phyloP scores from a whole-genome alignment of 352 stramenopile genomes.

The Sclerospora graminicola region DNA sequence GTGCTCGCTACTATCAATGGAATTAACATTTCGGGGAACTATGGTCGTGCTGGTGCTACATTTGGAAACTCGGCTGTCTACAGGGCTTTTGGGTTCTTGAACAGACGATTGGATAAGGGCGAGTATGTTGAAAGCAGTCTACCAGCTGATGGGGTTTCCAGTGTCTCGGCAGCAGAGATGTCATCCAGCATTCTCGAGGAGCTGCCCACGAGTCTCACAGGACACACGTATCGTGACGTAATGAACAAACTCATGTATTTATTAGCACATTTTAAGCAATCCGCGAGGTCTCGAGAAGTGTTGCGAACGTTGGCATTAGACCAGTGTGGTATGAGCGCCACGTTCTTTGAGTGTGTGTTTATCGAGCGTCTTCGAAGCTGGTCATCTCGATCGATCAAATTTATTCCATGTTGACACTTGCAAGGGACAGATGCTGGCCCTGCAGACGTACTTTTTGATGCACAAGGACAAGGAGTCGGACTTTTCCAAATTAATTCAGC shows the following conservation, averaged over 20 bases:
- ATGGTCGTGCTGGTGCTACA: constrained; percentile 17
- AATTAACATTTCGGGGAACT: constrained; percentile 20
- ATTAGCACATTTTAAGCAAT: constrained; percentile 60
- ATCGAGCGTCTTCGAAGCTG: constrained; percentile 24
- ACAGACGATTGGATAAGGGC: constrained; percentile 24
- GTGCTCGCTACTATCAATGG: constrained; percentile 59
- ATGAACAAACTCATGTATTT: constrained; percentile 58
- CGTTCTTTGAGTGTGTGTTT: constrained; percentile 36
- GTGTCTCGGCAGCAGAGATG: constrained; percentile 14
- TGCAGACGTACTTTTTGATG: constrained; percentile 54
- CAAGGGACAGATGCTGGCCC: constrained; percentile 34
- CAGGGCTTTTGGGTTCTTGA: constrained; percentile 9
- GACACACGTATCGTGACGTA: constrained; percentile 55
- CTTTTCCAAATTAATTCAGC: constrained; percentile 59
- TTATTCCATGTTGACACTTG: constrained; percentile 35
- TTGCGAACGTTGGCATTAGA: constrained; percentile 37
- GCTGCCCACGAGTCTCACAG: constrained; percentile 45
- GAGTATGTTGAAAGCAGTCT: constrained; percentile 30
- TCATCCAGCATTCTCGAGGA: constrained; percentile 43
- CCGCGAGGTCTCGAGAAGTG: constrained; percentile 26
- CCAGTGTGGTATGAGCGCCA: constrained; percentile 31
- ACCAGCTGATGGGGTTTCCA: constrained; percentile 18
- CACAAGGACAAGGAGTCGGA: constrained; percentile 49
- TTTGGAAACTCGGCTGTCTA: constrained; percentile 1
- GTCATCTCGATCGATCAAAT: constrained; percentile 37